Percentiles rank a stretch among this genome's conserved stretches.
Conservation (phyloP, 345 rosid species). For the Gossypium mustelinum region DNA sequence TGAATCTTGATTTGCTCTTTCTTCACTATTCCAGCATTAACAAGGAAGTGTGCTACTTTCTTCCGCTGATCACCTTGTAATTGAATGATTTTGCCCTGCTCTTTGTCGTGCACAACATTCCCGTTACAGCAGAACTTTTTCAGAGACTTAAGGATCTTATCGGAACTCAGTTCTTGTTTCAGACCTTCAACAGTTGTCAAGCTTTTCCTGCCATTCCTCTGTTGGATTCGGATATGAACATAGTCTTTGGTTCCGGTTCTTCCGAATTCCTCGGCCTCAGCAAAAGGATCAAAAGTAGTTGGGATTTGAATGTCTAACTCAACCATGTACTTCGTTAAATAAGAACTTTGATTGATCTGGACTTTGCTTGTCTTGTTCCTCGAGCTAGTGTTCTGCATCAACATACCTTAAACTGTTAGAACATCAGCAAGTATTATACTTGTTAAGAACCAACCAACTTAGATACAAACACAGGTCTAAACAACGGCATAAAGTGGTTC, state of each 20-base stretch:
- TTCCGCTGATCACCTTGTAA: slow-evolving; percentile 94
- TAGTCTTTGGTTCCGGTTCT: slow-evolving; percentile 56
- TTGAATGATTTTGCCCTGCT: slow-evolving; percentile 82
- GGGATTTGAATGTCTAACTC: slow-evolving; percentile 57
- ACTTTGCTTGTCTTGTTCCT: background rate
- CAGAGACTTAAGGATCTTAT: slow-evolving; percentile 71
- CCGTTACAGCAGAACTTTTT: slow-evolving; percentile 90
- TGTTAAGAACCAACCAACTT: no score
- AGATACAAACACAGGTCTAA: no score
- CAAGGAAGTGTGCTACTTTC: slow-evolving; percentile 66
- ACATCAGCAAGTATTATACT: no score
- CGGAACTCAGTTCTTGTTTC: slow-evolving; percentile 60
- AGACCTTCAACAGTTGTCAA: slow-evolving; percentile 71
- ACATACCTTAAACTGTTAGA: no score
- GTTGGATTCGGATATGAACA: slow-evolving; percentile 70
- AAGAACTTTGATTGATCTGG: slow-evolving; percentile 15
- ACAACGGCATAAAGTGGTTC: background rate
- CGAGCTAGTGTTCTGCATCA: no score
- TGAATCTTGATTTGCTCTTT: background rate
- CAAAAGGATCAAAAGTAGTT: slow-evolving; percentile 60
- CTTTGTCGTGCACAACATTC: slow-evolving; percentile 80
- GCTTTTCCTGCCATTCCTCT: slow-evolving; percentile 81
- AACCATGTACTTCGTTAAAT: slow-evolving; percentile 70
- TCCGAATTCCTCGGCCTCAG: slow-evolving; percentile 50
- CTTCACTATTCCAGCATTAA: slow-evolving; percentile 47